Evolutionary conservation across 2,329 filamentous ascomycete species (phyloP), one percentile per base, ranked within the genome.

Genomic region (Claviceps sorghi): DNA sequence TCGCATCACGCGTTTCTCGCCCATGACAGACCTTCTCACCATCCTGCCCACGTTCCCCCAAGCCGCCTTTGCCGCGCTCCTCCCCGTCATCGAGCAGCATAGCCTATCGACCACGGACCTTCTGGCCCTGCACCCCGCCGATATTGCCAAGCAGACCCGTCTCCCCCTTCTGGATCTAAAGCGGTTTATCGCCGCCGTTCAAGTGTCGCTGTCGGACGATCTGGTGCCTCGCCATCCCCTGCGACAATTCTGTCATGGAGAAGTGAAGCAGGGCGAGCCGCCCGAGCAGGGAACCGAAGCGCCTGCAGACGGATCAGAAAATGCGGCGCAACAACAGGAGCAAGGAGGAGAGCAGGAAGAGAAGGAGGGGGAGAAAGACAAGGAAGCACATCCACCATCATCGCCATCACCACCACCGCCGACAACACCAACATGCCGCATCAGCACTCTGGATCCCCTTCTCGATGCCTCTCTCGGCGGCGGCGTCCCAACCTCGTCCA

Each of bases 1-100:
- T 13, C 34, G 13, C 36, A 17, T 38, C 9, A 13, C 34, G 10
- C 21, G 32, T 19, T 22, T 38, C 26, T 38, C 29, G 13, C 58
- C 67, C 71, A 94, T 94, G 88, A 88, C 83, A 62, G 91, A 97
- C 79, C 81, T 97, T 64, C 78, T 84, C 64, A 78, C 80, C 64
- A 80, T 94, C 65, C 78, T 96, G 58, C 89, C 91, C 61, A 77
- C 81, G 69, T 94, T 96, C 64, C 78, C 84, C 55, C 76, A 79
- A 58, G 75, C 78, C 63, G 76, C 77, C 56, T 91, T 86, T 69
- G 75, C 82, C 43, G 81, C 85, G 62, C 81, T 96, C 47, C 70
- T 96, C 34, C 83, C 87, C 2, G 80, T 82, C 22, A 78, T 97
- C 52, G 91, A 97, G 70, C 80, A 80, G 65, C 81, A 86, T 60